Percentiles rank a stretch among this genome's conserved stretches.
Evolutionary conservation across 75 land plant genomes (phyloP).

Genomic region (Pinus taeda): DNA sequence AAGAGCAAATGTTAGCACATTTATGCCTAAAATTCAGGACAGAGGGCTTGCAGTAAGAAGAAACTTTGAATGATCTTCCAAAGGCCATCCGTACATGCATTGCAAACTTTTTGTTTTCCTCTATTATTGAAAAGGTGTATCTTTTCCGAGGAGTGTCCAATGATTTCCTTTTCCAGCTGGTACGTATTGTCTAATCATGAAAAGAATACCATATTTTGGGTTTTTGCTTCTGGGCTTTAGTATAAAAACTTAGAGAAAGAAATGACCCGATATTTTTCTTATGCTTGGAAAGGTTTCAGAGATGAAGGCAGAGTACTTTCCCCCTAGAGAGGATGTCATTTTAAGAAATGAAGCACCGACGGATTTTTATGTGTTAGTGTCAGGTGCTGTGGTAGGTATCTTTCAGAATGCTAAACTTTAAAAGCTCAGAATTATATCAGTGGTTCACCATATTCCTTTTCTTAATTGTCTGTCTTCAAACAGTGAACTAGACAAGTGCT

Average conservation of each 20-base stretch:
- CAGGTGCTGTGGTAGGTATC: conserved; percentile 48
- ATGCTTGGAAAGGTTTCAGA: conserved; percentile 43
- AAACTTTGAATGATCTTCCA: conserved; percentile 48
- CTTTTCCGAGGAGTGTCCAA: conserved; percentile 35
- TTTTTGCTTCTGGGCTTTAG: no score
- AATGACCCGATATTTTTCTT: no score
- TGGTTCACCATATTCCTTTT: no score
- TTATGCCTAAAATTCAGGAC: conserved; percentile 56
- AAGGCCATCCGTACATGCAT: conserved; percentile 54
- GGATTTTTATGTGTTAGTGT: conserved; percentile 58
- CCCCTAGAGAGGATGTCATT: conserved; percentile 47
- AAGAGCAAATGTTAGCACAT: conserved; percentile 65
- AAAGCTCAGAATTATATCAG: no score
- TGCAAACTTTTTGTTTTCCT: conserved; percentile 34
- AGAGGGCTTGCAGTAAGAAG: conserved; percentile 44
- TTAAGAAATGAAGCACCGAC: conserved; percentile 71
- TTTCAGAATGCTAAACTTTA: background rate
- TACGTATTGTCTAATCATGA: conserved; percentile 5
- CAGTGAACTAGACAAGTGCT: background rate
- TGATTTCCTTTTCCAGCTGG: conserved; percentile 52
- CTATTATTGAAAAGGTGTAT: conserved; percentile 31
- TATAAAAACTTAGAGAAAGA: no score
- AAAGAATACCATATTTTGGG: background rate
- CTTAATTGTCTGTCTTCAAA: background rate
- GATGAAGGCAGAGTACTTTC: conserved; percentile 69